These are phyloP conservation scores for Leishmania braziliensis DNA, from an alignment of 208 protist genomes.

Conservation along the genomic window DNA sequence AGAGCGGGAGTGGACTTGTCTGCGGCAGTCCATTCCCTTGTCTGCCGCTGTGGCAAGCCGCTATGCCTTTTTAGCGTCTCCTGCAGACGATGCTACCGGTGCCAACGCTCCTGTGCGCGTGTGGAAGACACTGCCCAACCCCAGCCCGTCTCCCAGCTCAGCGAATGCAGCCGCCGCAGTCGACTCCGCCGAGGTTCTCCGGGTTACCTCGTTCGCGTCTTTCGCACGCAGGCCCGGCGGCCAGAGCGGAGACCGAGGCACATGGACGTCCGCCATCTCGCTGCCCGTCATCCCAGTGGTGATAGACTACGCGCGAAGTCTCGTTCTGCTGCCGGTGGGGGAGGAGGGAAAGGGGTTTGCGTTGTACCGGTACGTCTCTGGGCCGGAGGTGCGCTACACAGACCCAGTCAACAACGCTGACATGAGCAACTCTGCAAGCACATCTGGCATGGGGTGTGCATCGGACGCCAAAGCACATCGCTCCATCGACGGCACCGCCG, in stretches of 20 bases:
- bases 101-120: background rate
- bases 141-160: background rate
- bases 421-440: background rate
- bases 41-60: slow-evolving; percentile 11
- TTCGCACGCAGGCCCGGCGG: background rate
- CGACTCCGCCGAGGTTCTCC: slow-evolving; percentile 1
- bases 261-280: background rate
- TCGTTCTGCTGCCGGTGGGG: slow-evolving; percentile 32
- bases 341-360: slow-evolving; percentile 41
- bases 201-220: background rate
- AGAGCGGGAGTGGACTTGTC: slow-evolving; percentile 29
- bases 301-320: slow-evolving; percentile 56
- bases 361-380: slow-evolving; percentile 47
- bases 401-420: background rate
- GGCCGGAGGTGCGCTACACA: slow-evolving; percentile 11
- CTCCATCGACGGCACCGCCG: background rate
- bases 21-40: slow-evolving; percentile 14
- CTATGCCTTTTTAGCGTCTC: slow-evolving; percentile 1
- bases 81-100: background rate
- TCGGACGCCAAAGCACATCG: background rate
- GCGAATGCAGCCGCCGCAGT: background rate
- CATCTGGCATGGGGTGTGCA: background rate
- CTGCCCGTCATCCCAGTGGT: slow-evolving; percentile 25
- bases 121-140: background rate
- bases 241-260: background rate